Base-by-base conservation (phyloP, 768 basidiomycete species). In the Leccinum incarnatum region DNA sequence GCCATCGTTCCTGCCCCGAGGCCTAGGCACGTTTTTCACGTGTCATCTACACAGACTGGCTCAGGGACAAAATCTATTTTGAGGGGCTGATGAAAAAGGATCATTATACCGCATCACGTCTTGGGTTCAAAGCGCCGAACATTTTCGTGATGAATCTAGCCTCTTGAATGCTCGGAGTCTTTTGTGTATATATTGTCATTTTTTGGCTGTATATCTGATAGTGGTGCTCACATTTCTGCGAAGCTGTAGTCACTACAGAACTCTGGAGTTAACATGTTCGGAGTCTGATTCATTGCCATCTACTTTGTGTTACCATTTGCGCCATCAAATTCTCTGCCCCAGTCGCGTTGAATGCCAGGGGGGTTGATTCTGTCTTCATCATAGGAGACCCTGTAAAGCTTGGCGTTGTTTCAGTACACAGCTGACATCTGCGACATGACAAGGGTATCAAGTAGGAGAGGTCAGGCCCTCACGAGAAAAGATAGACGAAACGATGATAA, bases 101-200 rank as follows among this genome's bases (percentile, higher is more conserved):
- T 62, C 66, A 64, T 8, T 93, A 92, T 63, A 76, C 80, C 2
- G 63, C 73, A 27, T 69, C 76, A 9, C 81, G 89, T 6, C 82
- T 93, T 29, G 91, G 91, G 2, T 93, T 83, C 74, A 81, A 78
- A 55, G 91, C 91, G 3, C 84, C 90, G 6, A 93, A 93, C 67
- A 81, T 92, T 40, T 90, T 90, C 68, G 78, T 91, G 40, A 84
- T 93, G 86, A 79, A 80, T 55, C 62, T 89, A 42, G 76, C 77
- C 11, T 72, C 77, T n/a, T 86, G 70, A 75, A 55, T 51, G 9
- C 29, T 51, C 19, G 14, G 23, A 49, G 27, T 42, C 48, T 34
- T 51, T 21, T 27, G n/a, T 42, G 46, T 14, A 60, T 55, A 51
- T 62, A 61, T 51, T 45, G 40, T 54, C 21, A 15, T 54, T 1